Evolutionary conservation across 108 stramenopile species (phyloP).

Genomic region (Nitzschia sp.): DNA sequence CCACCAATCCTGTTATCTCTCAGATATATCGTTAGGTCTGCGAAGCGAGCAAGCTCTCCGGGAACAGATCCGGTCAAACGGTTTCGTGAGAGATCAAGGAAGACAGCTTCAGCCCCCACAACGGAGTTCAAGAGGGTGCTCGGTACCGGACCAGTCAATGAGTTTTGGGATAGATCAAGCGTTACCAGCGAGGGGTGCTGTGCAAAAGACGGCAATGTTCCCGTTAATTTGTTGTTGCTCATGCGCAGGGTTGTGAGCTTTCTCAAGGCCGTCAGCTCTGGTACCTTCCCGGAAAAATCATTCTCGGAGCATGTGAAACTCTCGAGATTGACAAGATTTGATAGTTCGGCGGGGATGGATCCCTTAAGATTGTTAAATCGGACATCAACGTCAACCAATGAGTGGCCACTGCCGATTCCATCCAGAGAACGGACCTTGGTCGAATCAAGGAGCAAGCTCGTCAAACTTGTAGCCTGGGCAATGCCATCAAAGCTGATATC

Average conservation of each 20-base stretch:
- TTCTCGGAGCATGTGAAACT: slow-evolving; percentile 29
- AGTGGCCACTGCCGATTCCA: slow-evolving; percentile 58
- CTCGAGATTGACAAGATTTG: slow-evolving; percentile 20
- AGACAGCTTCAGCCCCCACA: slow-evolving; percentile 15
- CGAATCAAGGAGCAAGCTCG: slow-evolving; percentile 69
- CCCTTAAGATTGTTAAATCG: slow-evolving; percentile 75
- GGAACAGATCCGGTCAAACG: slow-evolving; percentile 23
- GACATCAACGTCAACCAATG: slow-evolving; percentile 70
- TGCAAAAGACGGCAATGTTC: slow-evolving; percentile 32
- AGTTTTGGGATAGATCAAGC: slow-evolving; percentile 29
- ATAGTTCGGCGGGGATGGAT: slow-evolving; percentile 54
- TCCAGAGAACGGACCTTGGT: slow-evolving; percentile 68
- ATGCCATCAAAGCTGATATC: slow-evolving; percentile 78
- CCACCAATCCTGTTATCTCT: slow-evolving; percentile 64
- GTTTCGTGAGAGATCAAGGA: slow-evolving; percentile 40
- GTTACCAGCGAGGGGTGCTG: slow-evolving; percentile 17
- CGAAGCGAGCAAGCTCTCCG: slow-evolving; percentile 55
- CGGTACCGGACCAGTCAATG: slow-evolving; percentile 19
- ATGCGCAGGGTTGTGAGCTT: slow-evolving; percentile 21
- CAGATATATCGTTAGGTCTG: slow-evolving; percentile 59
- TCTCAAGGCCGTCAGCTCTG: slow-evolving; percentile 26
- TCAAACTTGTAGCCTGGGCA: slow-evolving; percentile 60
- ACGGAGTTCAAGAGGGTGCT: slow-evolving; percentile 17
- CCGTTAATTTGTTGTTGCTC: slow-evolving; percentile 26
- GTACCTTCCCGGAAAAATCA: slow-evolving; percentile 39